Base-by-base conservation (phyloP, 768 basidiomycete species). In the Agaricus blazei region DNA sequence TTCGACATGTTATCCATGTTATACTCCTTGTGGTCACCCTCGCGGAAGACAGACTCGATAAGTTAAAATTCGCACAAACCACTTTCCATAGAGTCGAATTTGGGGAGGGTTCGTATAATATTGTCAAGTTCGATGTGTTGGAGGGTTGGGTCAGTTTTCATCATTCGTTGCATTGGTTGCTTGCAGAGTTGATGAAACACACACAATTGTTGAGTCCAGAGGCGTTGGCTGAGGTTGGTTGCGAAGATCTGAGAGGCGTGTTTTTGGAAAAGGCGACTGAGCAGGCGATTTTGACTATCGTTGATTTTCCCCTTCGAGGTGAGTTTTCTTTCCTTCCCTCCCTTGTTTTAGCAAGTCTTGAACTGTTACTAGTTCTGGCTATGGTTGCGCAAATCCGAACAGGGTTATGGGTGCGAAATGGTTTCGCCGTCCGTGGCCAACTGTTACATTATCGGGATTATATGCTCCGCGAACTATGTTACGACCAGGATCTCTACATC, bases 391-490 rank as follows among this genome's bases (percentile, higher is more conserved):
- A 98, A 67, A 93, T 98, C 49, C 84, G 94, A 26, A 89, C 92
- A 0, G 94, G 94, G 0, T 78, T 98, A 3, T 99, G 97, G 97
- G 95, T 97, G 7, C 88, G 96, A 52, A 99, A 99, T 62, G 97
- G 97, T 3, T 91, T 94, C 64, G 89, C 89, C 14, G 95, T 98
- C 61, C 87, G 96, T 1, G 93, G 94, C 0, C 97, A 98, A 67
- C 77, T 94, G 3, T 80, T 95, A 51, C 96, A 98, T 67, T 99
- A 99, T 67, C 88, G 94, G 27, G 96, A 98, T 67, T 93, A 93
- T 69, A 88, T 90, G 81, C 83, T 98, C 26, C 87, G 96, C 19
- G 97, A 99, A 67, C 78, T 93, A 5, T 97, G 96, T 64, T 95
- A 96, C 65, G 97, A 99, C 68, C 94, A 98, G 67, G 97, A 84